Base-by-base conservation (phyloP, 441 rosid genomes). In the Arabidopsis lyrata region DNA sequence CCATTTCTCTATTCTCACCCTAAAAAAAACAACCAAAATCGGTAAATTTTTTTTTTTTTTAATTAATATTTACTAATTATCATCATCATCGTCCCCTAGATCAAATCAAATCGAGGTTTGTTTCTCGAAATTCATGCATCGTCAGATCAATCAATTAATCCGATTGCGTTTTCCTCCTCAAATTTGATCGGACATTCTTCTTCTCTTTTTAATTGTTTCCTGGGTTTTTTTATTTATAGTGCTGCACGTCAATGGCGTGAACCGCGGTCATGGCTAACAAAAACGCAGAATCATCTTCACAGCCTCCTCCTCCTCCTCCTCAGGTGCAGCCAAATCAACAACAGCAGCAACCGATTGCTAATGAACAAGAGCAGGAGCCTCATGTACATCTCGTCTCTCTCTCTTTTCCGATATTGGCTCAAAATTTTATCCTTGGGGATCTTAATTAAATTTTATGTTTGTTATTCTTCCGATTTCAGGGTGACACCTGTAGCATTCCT, bases 251-350 rank as follows among this genome's bases (percentile, higher is more conserved):
- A 20, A 77, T 71, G 73, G 65, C 49, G n/a, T 77, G 58, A 77
- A 69, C 12, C 35, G 31, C 31, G 55, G 34, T 24, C 12, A 72
- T 77, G 81, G 74, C 73, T 66, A 72, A 68, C 74, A 77, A 61
- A 72, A 77, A 60, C 74, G 38, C 65, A 67, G 81, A 66, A 53
- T 71, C 77, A 52, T 77, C 77, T 58, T 48, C 76, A 4, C 71
- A 71, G 45, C 44, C 72, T 29, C 31, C 31, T 29, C 31, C 72
- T 29, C 31, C 31, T 29, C 31, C 31, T 29, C 31, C 4, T 48
- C 80, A 31, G 55, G 59, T 14, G 3, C 76, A 65, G 68, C 76
- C 76, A 6, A 48, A 39, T 12, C 74, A 58, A 2, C 73, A 10
- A 24, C 65, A 15, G 1, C 66, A 36, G n/a, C 73, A 52, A 42